A percentile compares a stretch with the other conserved stretches of the same genome.
Conservation (phyloP, 495 filamentous ascomycete species). For the Lepraria neglecta region DNA sequence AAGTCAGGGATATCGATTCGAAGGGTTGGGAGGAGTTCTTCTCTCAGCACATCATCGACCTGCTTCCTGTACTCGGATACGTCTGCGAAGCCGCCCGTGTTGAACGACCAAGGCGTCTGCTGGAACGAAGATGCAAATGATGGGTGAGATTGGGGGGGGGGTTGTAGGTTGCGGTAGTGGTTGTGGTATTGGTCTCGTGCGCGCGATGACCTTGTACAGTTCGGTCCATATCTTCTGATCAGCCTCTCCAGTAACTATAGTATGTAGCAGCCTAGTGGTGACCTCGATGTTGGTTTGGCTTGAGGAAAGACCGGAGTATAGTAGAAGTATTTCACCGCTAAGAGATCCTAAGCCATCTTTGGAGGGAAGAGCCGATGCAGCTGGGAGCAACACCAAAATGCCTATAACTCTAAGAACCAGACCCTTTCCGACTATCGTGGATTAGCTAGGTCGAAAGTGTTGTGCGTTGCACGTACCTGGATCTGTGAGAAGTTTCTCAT, state of each 20-base stretch:
- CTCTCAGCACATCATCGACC: conserved; percentile 37
- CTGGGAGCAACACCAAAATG: conserved; percentile 30
- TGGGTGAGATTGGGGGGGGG: not conserved
- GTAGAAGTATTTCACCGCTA: too few species aligned
- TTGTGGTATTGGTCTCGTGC: too few species aligned
- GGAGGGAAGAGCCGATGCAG: conserved; percentile 26
- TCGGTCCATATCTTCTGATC: too few species aligned
- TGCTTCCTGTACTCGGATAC: conserved; percentile 40
- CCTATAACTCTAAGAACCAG: conserved; percentile 23
- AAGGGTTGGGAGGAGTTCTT: conserved; percentile 29
- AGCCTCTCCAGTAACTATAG: too few species aligned
- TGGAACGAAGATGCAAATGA: not conserved
- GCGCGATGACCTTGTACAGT: too few species aligned
- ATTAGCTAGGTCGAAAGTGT: conserved; percentile 12
- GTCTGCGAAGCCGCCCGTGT: conserved; percentile 40
- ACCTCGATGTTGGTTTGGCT: too few species aligned
- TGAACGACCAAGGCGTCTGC: conserved; percentile 40
- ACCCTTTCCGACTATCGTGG: conserved; percentile 20
- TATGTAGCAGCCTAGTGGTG: too few species aligned
- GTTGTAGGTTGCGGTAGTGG: too few species aligned
- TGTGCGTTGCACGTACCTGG: conserved; percentile 5
- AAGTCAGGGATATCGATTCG: conserved; percentile 30
- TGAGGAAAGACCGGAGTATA: too few species aligned
- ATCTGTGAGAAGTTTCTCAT: conserved; percentile 28
- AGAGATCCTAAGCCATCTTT: conserved; percentile 17